Evolutionary conservation across 1,284 basidiomycete species (phyloP).

Genomic region (Cystobasidium slooffiae): DNA sequence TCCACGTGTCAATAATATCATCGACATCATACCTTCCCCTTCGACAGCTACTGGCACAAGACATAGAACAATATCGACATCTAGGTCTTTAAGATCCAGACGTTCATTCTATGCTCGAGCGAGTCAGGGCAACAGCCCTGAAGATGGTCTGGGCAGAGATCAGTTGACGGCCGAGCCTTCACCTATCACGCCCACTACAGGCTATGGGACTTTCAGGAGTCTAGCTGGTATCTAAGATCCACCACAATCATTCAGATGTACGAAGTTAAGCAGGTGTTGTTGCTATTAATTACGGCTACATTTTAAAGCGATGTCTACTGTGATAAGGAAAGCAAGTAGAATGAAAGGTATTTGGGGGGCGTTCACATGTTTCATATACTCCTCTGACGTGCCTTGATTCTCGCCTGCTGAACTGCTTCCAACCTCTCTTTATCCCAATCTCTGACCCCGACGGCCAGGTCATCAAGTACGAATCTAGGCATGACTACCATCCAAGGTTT

Average conservation of each 20-base stretch:
- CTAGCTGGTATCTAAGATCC: constrained; percentile 24
- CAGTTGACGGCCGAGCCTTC: background rate
- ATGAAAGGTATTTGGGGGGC: background rate
- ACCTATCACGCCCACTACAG: constrained; percentile 9
- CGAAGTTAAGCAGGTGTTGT: background rate
- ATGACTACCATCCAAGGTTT: constrained; percentile 36
- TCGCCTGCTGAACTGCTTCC: background rate
- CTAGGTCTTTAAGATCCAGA: constrained; percentile 30
- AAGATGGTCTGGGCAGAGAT: constrained; percentile 9
- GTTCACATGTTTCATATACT: background rate
- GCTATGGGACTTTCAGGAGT: constrained; percentile 41
- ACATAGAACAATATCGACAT: constrained; percentile 33
- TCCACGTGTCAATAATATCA: constrained; percentile 23
- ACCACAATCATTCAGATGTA: background rate
- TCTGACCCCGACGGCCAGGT: constrained; percentile 16
- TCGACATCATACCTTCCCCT: constrained; percentile 42
- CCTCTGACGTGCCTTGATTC: background rate
- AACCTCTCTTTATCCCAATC: constrained; percentile 38
- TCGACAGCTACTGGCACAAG: constrained; percentile 25
- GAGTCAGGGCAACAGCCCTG: constrained; percentile 23
- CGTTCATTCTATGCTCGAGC: constrained; percentile 32
- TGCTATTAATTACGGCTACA: background rate
- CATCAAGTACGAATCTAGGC: constrained; percentile 27
- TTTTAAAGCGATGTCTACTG: background rate
- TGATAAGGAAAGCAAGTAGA: background rate